These are phyloP conservation scores for Wallacemonas sp. DNA, from an alignment of 208 protist genomes.

Conservation along the genomic window DNA sequence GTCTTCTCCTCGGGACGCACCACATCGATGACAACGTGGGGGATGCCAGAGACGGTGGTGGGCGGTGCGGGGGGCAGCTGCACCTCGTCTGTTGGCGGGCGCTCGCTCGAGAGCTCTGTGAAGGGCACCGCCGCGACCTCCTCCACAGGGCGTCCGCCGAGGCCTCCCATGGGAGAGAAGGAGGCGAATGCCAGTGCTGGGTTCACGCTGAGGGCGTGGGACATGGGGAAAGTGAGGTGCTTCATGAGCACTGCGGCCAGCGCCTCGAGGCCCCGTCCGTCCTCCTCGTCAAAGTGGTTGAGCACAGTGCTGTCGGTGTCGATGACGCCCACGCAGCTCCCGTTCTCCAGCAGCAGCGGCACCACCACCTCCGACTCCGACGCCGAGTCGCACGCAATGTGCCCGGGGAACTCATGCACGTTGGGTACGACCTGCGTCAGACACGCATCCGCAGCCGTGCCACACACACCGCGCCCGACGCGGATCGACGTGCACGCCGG, in stretches of 20 bases:
- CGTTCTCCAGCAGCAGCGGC: constrained; percentile 62
- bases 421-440: constrained; percentile 67
- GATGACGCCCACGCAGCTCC: constrained; percentile 70
- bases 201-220: constrained; percentile 42
- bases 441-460: constrained; percentile 48
- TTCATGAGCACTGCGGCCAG: constrained; percentile 52
- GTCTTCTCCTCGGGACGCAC: constrained; percentile 22
- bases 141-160: neutral
- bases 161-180: constrained; percentile 9
- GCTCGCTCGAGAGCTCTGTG: neutral
- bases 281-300: constrained; percentile 66
- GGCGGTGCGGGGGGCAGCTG: neutral
- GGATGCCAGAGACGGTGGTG: constrained; percentile 29
- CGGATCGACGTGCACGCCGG: constrained; percentile 88
- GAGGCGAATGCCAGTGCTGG: constrained; percentile 25
- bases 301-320: constrained; percentile 77
- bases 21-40: constrained; percentile 36
- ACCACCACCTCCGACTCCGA: constrained; percentile 93
- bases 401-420: constrained; percentile 92
- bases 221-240: constrained; percentile 67
- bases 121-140: neutral
- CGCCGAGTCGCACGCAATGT: constrained; percentile 93
- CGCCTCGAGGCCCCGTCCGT: constrained; percentile 50
- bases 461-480: constrained; percentile 90
- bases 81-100: neutral